phyloP scores from a whole-genome alignment of 2,329 filamentous ascomycete genomes.

The Calonectria naviculata region DNA sequence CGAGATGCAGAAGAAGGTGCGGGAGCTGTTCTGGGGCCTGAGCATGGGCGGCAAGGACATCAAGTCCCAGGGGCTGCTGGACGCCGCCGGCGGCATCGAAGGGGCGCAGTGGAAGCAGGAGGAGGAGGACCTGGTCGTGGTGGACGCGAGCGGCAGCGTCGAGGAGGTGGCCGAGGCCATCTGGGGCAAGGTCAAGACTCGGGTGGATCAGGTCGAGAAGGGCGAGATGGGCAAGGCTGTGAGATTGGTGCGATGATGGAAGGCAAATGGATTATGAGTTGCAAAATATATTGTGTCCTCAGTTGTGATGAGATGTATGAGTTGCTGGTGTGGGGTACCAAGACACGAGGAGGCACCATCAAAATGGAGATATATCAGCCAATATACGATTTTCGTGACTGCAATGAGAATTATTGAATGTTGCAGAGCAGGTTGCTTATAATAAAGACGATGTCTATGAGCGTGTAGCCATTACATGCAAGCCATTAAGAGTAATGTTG shows the following conservation, averaged over 20 bases:
- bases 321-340: not conserved
- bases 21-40: conserved; percentile 75
- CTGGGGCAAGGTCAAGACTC: conserved; percentile 61
- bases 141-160: conserved; percentile 64
- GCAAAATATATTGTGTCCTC: not conserved
- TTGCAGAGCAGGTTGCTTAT: not conserved
- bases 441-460: no score
- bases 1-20: conserved; percentile 83
- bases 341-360: not conserved
- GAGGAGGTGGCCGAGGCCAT: conserved; percentile 68
- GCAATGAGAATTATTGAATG: not conserved
- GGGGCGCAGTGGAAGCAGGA: conserved; percentile 56
- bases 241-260: conserved; percentile 44
- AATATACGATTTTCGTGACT: not conserved
- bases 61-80: conserved; percentile 37
- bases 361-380: not conserved
- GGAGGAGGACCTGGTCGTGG: conserved; percentile 64
- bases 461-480: no score
- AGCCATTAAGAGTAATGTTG: no score
- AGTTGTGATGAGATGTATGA: not conserved
- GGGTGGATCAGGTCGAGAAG: conserved; percentile 60
- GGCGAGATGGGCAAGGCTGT: conserved; percentile 60
- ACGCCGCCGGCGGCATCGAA: conserved; percentile 33
- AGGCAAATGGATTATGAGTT: not conserved
- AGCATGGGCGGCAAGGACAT: conserved; percentile 57